Conservation (phyloP, 768 basidiomycete genomes). For the Calvatia gigantea region DNA sequence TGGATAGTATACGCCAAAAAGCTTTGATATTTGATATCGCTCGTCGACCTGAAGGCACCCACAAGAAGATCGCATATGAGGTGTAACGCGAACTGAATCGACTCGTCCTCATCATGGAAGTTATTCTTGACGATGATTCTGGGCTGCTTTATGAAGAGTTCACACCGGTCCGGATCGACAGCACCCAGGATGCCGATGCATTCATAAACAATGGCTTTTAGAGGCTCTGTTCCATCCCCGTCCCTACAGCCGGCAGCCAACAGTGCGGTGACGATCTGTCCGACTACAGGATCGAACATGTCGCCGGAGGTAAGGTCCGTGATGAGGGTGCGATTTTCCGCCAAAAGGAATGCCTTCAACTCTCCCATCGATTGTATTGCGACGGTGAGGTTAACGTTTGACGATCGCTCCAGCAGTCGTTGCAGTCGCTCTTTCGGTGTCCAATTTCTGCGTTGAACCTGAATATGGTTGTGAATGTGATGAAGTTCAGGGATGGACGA, state of each 20-base stretch:
- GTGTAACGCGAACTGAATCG: constrained; percentile 76
- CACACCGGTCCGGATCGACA: constrained; percentile 90
- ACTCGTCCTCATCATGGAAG: constrained; percentile 76
- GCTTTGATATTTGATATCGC: constrained; percentile 89
- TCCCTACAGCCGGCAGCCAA: constrained; percentile 74
- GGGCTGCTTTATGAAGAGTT: constrained; percentile 53
- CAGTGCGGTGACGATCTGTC: constrained; percentile 62
- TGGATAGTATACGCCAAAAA: constrained; percentile 91
- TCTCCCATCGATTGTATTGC: constrained; percentile 72
- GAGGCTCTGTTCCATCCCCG: constrained; percentile 64
- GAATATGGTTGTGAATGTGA: constrained; percentile 38
- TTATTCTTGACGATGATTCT: constrained; percentile 76
- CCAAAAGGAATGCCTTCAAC: constrained; percentile 60
- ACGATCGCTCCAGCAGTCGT: constrained; percentile 68
- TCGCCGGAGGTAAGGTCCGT: constrained; percentile 75
- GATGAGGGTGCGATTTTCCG: constrained; percentile 49
- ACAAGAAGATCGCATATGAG: constrained; percentile 85
- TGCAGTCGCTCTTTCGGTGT: constrained; percentile 52
- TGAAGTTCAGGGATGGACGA: constrained; percentile 64
- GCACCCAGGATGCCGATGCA: constrained; percentile 92
- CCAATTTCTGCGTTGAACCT: constrained; percentile 43
- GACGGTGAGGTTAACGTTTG: constrained; percentile 79
- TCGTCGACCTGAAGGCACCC: constrained; percentile 87
- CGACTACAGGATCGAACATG: constrained; percentile 75
- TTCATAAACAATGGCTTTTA: constrained; percentile 76